Percentiles rank a stretch among this genome's conserved stretches.
These are phyloP conservation scores for Lolium rigidum DNA, from an alignment of 176 grass and related monocot genomes.

Conservation along the genomic window DNA sequence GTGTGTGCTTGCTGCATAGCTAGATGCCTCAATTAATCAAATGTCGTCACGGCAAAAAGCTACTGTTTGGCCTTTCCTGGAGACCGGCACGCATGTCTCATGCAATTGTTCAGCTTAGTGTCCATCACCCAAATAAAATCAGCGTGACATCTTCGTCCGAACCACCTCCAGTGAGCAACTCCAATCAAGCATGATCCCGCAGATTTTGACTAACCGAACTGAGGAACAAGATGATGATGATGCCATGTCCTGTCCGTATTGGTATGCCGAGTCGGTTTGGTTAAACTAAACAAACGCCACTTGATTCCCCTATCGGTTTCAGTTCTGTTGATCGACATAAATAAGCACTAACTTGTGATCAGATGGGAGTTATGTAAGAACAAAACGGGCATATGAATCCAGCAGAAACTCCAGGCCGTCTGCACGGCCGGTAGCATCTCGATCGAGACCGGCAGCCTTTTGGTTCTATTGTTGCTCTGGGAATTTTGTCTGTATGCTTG, in stretches of 20 bases:
- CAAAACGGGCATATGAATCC: slow-evolving; percentile 34
- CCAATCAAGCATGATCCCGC: not conserved
- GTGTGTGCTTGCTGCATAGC: not conserved
- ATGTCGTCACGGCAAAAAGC: slow-evolving; percentile 31
- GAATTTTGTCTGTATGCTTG: not conserved
- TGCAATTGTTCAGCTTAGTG: slow-evolving; percentile 13
- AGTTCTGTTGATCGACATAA: no score
- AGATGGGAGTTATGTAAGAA: not conserved
- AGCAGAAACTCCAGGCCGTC: slow-evolving; percentile 24
- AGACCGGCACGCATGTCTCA: slow-evolving; percentile 30
- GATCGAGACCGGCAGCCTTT: no score
- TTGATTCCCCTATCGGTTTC: no score
- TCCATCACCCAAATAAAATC: not conserved
- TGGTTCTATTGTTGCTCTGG: no score
- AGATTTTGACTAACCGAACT: not conserved
- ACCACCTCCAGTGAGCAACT: slow-evolving; percentile 8
- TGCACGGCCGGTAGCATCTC: slow-evolving; percentile 22
- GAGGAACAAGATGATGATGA: not conserved
- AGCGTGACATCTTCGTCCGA: slow-evolving; percentile 21
- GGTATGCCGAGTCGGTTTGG: not conserved
- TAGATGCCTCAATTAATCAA: slow-evolving; percentile 41
- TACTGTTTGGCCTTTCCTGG: slow-evolving; percentile 35
- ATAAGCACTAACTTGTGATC: no score
- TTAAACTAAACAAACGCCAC: not conserved
- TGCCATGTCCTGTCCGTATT: slow-evolving; percentile 36